A percentile compares a stretch with the other conserved stretches of the same genome.
phyloP scores from a whole-genome alignment of 2,329 filamentous ascomycete species.

The Hymenoscyphus fraxineus region DNA sequence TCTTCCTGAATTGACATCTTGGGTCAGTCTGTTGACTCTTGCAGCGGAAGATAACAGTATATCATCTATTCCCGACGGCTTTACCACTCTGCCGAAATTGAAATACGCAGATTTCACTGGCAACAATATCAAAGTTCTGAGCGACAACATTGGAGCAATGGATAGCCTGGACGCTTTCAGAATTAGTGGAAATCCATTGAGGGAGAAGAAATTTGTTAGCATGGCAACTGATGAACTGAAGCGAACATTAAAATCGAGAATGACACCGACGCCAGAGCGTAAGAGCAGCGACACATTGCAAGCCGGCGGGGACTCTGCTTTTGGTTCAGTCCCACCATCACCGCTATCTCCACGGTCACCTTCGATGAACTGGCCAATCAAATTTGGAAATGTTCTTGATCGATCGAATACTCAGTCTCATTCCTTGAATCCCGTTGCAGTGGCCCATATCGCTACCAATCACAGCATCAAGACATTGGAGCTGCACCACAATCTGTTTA shows the following conservation, averaged over 20 bases:
- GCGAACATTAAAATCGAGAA: constrained; percentile 61
- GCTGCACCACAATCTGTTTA: constrained; percentile 74
- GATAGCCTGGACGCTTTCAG: constrained; percentile 69
- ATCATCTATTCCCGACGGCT: constrained; percentile 69
- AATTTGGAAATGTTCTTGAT: constrained; percentile 56
- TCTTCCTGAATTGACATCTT: constrained; percentile 71
- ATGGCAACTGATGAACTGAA: constrained; percentile 81
- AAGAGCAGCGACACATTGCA: constrained; percentile 29
- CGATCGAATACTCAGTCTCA: constrained; percentile 63
- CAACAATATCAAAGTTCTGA: constrained; percentile 75
- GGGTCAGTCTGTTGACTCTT: constrained; percentile 69
- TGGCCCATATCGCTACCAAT: constrained; percentile 50
- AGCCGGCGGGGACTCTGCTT: constrained; percentile 35
- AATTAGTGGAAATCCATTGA: constrained; percentile 83
- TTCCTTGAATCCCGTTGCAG: constrained; percentile 54
- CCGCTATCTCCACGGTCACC: constrained; percentile 26
- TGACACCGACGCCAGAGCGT: constrained; percentile 49
- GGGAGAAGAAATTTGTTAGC: constrained; percentile 80
- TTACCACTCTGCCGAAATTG: constrained; percentile 63
- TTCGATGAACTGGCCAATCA: constrained; percentile 32
- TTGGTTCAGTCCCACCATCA: constrained; percentile 21
- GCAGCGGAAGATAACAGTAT: constrained; percentile 81
- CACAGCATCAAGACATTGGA: constrained; percentile 56
- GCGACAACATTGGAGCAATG: constrained; percentile 77
- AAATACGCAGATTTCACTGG: constrained; percentile 78